phyloP scores from a whole-genome alignment of 345 rosid species.

The Moringa oleifera region DNA sequence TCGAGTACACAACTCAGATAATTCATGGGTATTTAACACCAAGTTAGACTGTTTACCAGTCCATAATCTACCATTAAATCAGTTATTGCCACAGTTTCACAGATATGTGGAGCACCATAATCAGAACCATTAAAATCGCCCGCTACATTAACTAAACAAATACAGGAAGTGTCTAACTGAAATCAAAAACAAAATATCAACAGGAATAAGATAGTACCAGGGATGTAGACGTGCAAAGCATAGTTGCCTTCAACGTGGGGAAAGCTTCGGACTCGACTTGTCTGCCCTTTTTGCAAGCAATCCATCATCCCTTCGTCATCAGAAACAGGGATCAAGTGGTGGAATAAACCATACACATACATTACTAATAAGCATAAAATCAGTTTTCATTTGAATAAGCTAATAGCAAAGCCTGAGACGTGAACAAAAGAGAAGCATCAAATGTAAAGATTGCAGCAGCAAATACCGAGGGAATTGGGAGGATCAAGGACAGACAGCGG shows the following conservation, averaged over 20 bases:
- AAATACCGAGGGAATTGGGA: constrained; percentile 44
- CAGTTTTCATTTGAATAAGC: no score
- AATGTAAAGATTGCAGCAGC: no score
- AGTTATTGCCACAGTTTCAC: neutral
- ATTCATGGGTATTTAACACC: neutral
- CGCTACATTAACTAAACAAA: neutral
- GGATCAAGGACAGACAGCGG: constrained; percentile 65
- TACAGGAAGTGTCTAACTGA: neutral
- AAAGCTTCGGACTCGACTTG: constrained; percentile 67
- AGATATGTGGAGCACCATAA: neutral
- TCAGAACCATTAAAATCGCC: neutral
- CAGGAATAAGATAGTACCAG: constrained; percentile 45
- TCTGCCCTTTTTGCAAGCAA: constrained; percentile 28
- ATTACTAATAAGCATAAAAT: no score
- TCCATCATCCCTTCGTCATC: constrained; percentile 23
- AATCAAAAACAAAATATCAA: no score
- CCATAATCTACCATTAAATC: neutral
- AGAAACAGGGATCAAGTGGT: constrained; percentile 22
- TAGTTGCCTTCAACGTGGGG: constrained; percentile 87
- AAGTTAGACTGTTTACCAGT: neutral
- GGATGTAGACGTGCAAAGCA: constrained; percentile 84
- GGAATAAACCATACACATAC: neutral
- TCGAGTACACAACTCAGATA: neutral
- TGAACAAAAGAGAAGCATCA: neutral
- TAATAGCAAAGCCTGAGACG: no score